These are phyloP conservation scores for Austroboletus olivaceoglutinosus DNA, from an alignment of 1,284 basidiomycete genomes.

Conservation along the genomic window DNA sequence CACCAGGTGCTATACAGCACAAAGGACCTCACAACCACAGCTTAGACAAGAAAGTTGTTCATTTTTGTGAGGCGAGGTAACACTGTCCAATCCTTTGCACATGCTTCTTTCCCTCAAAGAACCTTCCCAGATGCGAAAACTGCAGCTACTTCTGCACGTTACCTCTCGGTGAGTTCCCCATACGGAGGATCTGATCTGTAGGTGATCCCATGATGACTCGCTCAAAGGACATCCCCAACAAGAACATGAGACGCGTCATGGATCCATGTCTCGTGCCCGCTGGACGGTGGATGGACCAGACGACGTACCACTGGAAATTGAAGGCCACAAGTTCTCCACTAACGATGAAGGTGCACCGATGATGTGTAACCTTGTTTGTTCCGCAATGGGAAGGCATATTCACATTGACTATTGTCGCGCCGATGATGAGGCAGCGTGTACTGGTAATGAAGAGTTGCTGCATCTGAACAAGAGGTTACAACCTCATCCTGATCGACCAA, in stretches of 20 bases:
- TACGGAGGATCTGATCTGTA: neutral
- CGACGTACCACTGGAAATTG: constrained; percentile 45
- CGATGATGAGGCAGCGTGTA: constrained; percentile 36
- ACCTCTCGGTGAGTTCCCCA: constrained; percentile 44
- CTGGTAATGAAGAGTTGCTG: constrained; percentile 41
- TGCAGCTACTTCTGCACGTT: constrained; percentile 61
- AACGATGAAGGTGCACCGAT: constrained; percentile 64
- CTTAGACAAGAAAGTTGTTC: constrained; percentile 40
- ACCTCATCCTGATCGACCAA: constrained; percentile 45
- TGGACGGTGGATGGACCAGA: constrained; percentile 58
- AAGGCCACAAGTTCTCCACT: constrained; percentile 52
- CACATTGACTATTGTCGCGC: constrained; percentile 60
- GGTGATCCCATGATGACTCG: too few relatives aligned
- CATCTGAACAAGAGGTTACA: constrained; percentile 45
- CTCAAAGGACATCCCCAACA: constrained; percentile 56
- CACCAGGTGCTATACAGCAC: constrained; percentile 42
- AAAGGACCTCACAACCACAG: constrained; percentile 49
- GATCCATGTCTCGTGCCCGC: constrained; percentile 56
- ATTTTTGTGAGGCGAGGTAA: constrained; percentile 51
- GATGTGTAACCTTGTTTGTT: constrained; percentile 60
- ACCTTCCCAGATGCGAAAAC: constrained; percentile 43
- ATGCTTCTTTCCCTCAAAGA: neutral
- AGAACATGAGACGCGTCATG: constrained; percentile 62
- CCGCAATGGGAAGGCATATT: constrained; percentile 50
- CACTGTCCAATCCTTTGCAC: neutral